Percentiles rank a stretch among this genome's conserved stretches.
Conservation (phyloP, 2,329 filamentous ascomycete genomes). For the Dactylellina drechsleri region DNA sequence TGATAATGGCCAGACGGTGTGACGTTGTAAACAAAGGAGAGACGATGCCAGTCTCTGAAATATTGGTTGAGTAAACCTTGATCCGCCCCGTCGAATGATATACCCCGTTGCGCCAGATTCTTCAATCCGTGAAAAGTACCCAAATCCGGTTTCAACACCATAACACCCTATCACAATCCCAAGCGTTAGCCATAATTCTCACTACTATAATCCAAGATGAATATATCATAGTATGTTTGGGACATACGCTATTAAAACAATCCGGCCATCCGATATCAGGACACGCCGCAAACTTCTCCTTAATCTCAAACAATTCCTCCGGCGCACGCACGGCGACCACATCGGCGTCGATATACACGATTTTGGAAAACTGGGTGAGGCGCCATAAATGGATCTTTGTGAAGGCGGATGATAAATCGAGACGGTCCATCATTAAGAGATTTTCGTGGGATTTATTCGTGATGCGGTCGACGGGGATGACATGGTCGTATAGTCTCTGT, state of each 20-base stretch:
- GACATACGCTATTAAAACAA: conserved; percentile 80
- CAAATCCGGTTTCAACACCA: conserved; percentile 87
- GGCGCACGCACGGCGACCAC: conserved; percentile 89
- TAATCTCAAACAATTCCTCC: conserved; percentile 85
- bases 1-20: conserved; percentile 97
- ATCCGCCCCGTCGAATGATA: conserved; percentile 96
- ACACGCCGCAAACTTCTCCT: conserved; percentile 74
- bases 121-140: conserved; percentile 86
- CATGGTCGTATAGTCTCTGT: conserved; percentile 84
- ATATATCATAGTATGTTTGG: conserved; percentile 23
- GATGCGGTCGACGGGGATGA: conserved; percentile 84
- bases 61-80: conserved; percentile 96
- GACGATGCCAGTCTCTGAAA: conserved; percentile 83
- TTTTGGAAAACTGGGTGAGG: conserved; percentile 85
- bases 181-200: neutral
- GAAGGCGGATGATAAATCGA: conserved; percentile 89
- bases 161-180: conserved; percentile 70
- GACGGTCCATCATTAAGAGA: conserved; percentile 88
- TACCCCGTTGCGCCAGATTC: conserved; percentile 83
- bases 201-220: neutral
- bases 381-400: conserved; percentile 97
- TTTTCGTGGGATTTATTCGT: conserved; percentile 81
- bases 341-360: conserved; percentile 95
- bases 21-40: conserved; percentile 97
- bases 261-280: conserved; percentile 99